A percentile compares a stretch with the other conserved stretches of the same genome.
Evolutionary conservation across 441 rosid species (phyloP).

Genomic region (Adansonia madagascariensis): DNA sequence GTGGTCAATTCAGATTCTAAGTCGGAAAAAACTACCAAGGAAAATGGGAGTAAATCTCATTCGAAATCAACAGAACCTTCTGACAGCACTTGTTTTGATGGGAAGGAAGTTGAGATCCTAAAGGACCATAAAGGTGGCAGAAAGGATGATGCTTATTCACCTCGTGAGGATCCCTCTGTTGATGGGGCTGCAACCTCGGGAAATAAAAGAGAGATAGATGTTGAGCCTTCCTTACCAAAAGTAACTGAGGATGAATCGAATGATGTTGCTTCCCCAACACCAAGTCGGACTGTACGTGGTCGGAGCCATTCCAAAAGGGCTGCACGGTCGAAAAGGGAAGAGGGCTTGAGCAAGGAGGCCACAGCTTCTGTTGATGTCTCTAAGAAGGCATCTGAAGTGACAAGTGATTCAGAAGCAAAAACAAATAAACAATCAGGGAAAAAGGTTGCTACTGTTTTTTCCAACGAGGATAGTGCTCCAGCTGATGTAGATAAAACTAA

Average conservation of each 20-base stretch:
- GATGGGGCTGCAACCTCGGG: not conserved
- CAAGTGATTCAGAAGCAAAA: slow-evolving; percentile 61
- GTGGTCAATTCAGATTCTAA: slow-evolving; percentile 12
- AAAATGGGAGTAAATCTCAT: slow-evolving; percentile 3
- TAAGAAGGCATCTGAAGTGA: slow-evolving; percentile 54
- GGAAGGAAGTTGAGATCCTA: slow-evolving; percentile 12
- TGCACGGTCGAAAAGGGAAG: slow-evolving; percentile 59
- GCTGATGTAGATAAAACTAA: slow-evolving; percentile 44
- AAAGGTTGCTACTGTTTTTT: slow-evolving; percentile 46
- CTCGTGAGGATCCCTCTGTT: slow-evolving; percentile 8
- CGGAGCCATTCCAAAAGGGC: slow-evolving; percentile 40
- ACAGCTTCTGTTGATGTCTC: slow-evolving; percentile 48
- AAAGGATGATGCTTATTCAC: not conserved
- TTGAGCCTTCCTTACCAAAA: slow-evolving; percentile 39
- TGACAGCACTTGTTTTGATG: slow-evolving; percentile 4
- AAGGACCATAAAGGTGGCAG: not conserved
- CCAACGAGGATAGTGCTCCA: slow-evolving; percentile 49
- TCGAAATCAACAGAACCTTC: slow-evolving; percentile 16
- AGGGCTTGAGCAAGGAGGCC: slow-evolving; percentile 46
- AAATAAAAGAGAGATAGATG: slow-evolving; percentile 44
- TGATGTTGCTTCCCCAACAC: slow-evolving; percentile 21
- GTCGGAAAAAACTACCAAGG: not conserved
- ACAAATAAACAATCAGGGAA: slow-evolving; percentile 46
- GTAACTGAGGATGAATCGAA: slow-evolving; percentile 34
- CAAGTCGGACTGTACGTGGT: not conserved